Base-by-base conservation (phyloP, 2,329 filamentous ascomycete species). In the Dactylellina parvicollis region DNA sequence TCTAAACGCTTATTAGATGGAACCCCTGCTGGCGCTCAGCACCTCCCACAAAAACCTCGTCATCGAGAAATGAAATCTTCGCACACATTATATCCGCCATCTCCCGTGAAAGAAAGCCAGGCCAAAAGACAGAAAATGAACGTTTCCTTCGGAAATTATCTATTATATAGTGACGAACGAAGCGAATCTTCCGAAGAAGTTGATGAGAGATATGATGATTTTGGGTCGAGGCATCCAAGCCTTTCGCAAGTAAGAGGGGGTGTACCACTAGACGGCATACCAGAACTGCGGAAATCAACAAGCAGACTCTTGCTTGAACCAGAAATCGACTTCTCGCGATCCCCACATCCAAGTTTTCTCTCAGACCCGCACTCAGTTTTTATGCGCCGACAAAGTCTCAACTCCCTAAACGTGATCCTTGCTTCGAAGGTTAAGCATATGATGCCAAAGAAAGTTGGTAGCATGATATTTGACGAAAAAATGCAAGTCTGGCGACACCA, bases 381-480 rank as follows among this genome's bases (percentile, higher is more conserved):
- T 44, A 69, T 55, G 22, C 55, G 55, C 28, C 46, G 38, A 20
- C 54, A 47, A 18, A 65, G 52, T 18, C 34, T 65, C 22, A 52
- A 59, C 47, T 72, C 67, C n/a, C 38, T 72, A 16, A 72, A 72
- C 49, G 67, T 72, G 10, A 72, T 72, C 3, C 30, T 72, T 12
- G 67, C 67, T 24, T 61, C 67, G 2, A 72, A 56, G 18, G 67
- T 72, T 20, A 59, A 46, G n/a, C 67, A 72, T 47, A 72, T 72
- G 67, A 72, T 72, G 59, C 67, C 67, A 22, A 72, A 46, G 47
- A 59, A 65, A 32, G 59, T 72, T 18, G 67, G 67, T 10, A 64
- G 44, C 40, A 72, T 72, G 67, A 59, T 72, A 8, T 72, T 72
- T 40, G 67, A 72, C 14, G 67, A 72, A 30, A 57, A 72, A 24